Conservation (phyloP, 2,329 filamentous ascomycete genomes). For the Lachnellula cervina region DNA sequence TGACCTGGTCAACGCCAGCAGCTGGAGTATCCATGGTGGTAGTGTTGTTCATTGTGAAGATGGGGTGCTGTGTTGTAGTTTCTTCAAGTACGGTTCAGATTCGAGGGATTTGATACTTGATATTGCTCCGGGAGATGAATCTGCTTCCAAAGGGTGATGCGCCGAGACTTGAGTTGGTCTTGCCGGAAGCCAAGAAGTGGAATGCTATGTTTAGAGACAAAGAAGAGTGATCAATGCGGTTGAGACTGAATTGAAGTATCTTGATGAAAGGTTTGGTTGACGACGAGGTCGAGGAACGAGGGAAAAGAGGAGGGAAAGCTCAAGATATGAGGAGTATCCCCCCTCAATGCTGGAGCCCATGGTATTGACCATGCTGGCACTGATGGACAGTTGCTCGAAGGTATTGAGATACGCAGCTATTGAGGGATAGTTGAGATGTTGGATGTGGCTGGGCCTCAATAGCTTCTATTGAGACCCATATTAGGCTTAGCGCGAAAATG, state of each 20-base stretch:
- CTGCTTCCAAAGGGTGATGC: neutral
- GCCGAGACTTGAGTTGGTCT: constrained; percentile 1
- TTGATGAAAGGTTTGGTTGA: neutral
- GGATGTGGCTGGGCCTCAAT: constrained; percentile 7
- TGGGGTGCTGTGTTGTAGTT: neutral
- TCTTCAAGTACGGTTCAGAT: neutral
- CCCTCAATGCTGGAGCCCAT: constrained; percentile 1
- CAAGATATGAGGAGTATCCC: neutral
- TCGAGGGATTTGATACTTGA: neutral
- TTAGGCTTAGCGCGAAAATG: constrained; percentile 3
- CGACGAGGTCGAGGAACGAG: neutral
- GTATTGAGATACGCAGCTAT: neutral
- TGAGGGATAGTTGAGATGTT: neutral
- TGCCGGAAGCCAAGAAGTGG: neutral
- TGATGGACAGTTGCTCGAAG: neutral
- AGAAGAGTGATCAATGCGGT: neutral
- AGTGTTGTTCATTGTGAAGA: neutral
- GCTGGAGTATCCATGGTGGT: neutral
- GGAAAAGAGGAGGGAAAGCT: neutral
- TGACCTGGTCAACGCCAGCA: constrained; percentile 9
- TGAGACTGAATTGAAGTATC: neutral
- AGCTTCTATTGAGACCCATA: constrained; percentile 8
- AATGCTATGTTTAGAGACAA: constrained; percentile 4
- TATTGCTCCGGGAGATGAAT: neutral
- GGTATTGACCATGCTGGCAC: constrained; percentile 3